Evolutionary conservation across 257 asterid genomes (phyloP), one percentile per base, ranked within the genome.

Genomic region (Solanum neorickii): DNA sequence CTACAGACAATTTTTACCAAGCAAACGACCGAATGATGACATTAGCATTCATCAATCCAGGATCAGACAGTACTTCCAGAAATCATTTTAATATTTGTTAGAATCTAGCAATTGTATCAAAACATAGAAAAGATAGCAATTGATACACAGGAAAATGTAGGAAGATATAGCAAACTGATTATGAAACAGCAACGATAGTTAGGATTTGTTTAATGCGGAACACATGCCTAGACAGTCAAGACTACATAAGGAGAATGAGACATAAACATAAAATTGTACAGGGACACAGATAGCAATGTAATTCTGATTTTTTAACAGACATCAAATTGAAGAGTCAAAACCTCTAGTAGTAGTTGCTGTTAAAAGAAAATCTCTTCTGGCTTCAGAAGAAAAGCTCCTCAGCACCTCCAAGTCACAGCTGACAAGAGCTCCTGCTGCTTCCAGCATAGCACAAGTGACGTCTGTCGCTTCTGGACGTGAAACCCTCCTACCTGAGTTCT

Each of bases 371-470:
- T 12, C 46, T 60, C 83, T 86, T 74, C 87, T 86, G 60, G 83
- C 88, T 89, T 72, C 52, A 74, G 78, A 56, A 86, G 78, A 46
- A 76, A 84, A 44, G 29, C 86, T 31, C 65, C 72, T 93, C 88
- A 93, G 86, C 94, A 93, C 80, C 87, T 92, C 96, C 96, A 93
- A 76, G 89, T 87, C 10, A 91, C 84, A 59, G 89, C 91, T 11
- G 94, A 88, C 87, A 93, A 72, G 49, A 93, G 90, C 91, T 88
- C 93, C 21, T 88, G 86, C 20, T 49, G 89, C 86, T 93, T 91
- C 96, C 94, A 93, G 86, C 86, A 88, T 33, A 93, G 89, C 88
- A 90, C 87, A 13, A 93, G 92, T 16, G 93, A 90, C 1, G 90
- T 89, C 84, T 91, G 93, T 35, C 89, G 88, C 89, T 87, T 92